Base-by-base conservation (phyloP, 78 protist species). In the Creolimax fragrantissima region DNA sequence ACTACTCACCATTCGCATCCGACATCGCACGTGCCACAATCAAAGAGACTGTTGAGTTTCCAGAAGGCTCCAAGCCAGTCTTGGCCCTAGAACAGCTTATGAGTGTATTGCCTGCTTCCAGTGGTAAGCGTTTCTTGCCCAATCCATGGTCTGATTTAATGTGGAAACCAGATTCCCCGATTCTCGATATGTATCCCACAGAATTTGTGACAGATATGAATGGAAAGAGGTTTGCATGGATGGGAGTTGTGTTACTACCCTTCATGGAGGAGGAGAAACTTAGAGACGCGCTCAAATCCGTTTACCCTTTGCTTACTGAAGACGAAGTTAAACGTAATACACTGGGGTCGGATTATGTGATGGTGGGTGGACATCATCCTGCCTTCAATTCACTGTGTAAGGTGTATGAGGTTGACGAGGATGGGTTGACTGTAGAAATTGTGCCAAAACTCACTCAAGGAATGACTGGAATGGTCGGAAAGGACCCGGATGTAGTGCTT, bases 81-180 rank as follows among this genome's bases (percentile, higher is more conserved):
- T 39, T 37, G 6, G 99, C 99, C n/a, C 92, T 98, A 58, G 92
- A 94, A 89, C 99, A 99, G 96, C 97, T 99, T 43, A 95, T 98
- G 98, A 96, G 95, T 41, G 99, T 98, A 41, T 93, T 98, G 5
- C 99, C 99, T 17, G 89, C 93, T 45, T 74, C 90, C 42, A 41
- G 41, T 17, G 93, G 81, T 45, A 58, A 41, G 43, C 95, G 94
- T 85, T 95, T 93, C 67, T 91, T 97, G 4, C 98, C 98, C n/a
- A 44, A n/a, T 7, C 81, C 93, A 3, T 92, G 91, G 89, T 89
- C 85, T 39, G 43, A 24, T 58, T 58, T 97, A n/a, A 96, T 97
- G 97, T 81, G 39, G 4, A 95, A 91, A 3, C 66, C 42, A 3
- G 88, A 43, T 6, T 96, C 98, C 3, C 97, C 97, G 24, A 96